Base-by-base conservation (phyloP, 208 protist species). In the Acanthamoeba lenticulata region DNA sequence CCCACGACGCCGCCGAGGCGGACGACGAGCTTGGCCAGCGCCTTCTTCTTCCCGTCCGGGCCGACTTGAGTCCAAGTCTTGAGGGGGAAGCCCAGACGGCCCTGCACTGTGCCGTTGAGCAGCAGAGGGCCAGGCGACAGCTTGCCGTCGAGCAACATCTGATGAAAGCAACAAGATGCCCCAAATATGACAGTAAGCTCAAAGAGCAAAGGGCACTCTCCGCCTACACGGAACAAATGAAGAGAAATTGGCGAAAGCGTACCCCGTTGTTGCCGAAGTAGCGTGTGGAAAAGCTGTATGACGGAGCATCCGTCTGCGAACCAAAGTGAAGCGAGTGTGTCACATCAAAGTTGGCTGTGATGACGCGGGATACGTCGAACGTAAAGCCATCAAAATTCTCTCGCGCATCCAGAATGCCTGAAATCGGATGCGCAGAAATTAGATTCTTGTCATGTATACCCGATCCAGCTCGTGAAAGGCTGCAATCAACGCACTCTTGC, bases 111-210 rank as follows among this genome's bases (percentile, higher is more conserved):
- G 36, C 72, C 72, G 27, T 83, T 83, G 21, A 83, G 42, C 42
- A 83, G 72, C 72, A 83, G 5, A 17, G 72, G 72, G 24, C 72
- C 72, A 27, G 72, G 72, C 11, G 13, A 42, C 13, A 83, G 42
- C 72, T 83, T 83, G 72, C 72, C 72, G 72, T 83, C 72, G 40
- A 83, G 42, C 11, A 83, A 44, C 36, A 83, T 52, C 72, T 83
- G 72, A 42, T 52, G 34, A 83, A 17, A 17, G 5, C 9, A 5
- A 74, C 17, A 17, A 5, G 9, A 38, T 38, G 7, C 7, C 13
- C 9, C 13, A 74, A 5, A 38, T 11, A 4, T 74, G 9, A 17
- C 34, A 4, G 4, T n/a, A 19, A 83, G 36, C 24, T 44, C 13
- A n/a, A n/a, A n/a, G 34, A 42, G 13, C 42, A 49, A 38, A 83